Evolutionary conservation across 371 early-diverging fungal genomes (phyloP).

Genomic region (Neoconidiobolus thromboides): DNA sequence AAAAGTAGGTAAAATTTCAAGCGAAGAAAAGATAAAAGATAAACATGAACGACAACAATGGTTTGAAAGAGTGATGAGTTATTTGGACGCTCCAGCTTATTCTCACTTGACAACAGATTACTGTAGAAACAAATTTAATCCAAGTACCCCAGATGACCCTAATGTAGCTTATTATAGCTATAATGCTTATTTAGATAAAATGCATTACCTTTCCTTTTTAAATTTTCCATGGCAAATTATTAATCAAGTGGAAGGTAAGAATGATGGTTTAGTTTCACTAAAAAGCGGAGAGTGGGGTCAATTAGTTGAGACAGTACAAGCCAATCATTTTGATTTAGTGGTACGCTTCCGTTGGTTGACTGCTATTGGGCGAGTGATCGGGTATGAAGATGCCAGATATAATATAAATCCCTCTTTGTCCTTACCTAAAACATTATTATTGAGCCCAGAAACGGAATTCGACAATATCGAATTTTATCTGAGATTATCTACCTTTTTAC

Average conservation of each 20-base stretch:
- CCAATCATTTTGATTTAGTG: slow-evolving; percentile 74
- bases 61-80: slow-evolving; percentile 5
- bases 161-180: slow-evolving; percentile 62
- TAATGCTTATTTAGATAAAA: slow-evolving; percentile 36
- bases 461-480: slow-evolving; percentile 3
- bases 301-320: slow-evolving; percentile 55
- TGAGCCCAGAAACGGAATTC: background rate
- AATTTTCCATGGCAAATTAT: slow-evolving; percentile 29
- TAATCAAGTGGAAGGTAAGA: slow-evolving; percentile 50
- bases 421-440: background rate
- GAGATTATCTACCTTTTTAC: background rate
- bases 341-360: slow-evolving; percentile 21
- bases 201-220: slow-evolving; percentile 9
- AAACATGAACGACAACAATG: background rate
- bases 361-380: background rate
- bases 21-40: slow-evolving; percentile 10
- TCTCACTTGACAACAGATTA: slow-evolving; percentile 72
- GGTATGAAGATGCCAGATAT: background rate
- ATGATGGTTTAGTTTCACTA: slow-evolving; percentile 76
- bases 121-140: slow-evolving; percentile 63
- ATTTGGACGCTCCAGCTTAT: slow-evolving; percentile 72
- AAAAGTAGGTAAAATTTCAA: slow-evolving; percentile 21
- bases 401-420: background rate
- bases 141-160: slow-evolving; percentile 57
- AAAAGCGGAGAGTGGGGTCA: slow-evolving; percentile 68